Base-by-base conservation (phyloP, 805 yeast genomes). In the Kuraishia hungarica region DNA sequence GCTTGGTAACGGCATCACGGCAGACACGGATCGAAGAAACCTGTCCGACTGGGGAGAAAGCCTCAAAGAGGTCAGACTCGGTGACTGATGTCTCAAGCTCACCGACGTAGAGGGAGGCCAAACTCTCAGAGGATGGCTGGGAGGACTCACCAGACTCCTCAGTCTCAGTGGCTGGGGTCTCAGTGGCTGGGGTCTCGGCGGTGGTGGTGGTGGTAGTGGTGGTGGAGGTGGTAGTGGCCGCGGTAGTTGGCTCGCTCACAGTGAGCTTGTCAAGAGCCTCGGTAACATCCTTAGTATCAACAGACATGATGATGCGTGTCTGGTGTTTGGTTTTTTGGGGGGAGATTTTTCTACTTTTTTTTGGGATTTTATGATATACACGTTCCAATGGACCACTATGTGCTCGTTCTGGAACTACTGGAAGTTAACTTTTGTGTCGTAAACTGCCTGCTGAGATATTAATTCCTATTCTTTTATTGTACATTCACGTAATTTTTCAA, bases 11-110 rank as follows among this genome's bases (percentile, higher is more conserved):
- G 64, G 97, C 96, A 71, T 94, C 98, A 78, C 99, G 93, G 80
- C 99, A 94, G 61, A 94, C 97, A 79, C 98, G 92, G 73, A 94
- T 92, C 60, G 97, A 89, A 35, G 97, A 83, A 58, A 94, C 98
- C 68, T 89, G 91, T 64, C 98, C 99, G 66, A 93, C 81, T 69
- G 89, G 91, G 61, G 96, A 88, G 80, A 94, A 94, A 67, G 92
- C 79, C 79, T 94, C 99, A 71, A 88, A 94, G 69, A 94, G 83
- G 66, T 87, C 80, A 59, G 98, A 96, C 81, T 94, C 99, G 65
- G 90, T 88, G 64, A 94, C 96, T 51, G 87, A 72, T 61, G 92
- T 89, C 73, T 89, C 96, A 67, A 94, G 84, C 78, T 94, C 99
- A 69, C 99, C 98, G 69, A 94, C 98, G 76, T 94, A 94, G 66